Conservation (phyloP, 164 flowering plant species). For the Echeveria elegans region DNA sequence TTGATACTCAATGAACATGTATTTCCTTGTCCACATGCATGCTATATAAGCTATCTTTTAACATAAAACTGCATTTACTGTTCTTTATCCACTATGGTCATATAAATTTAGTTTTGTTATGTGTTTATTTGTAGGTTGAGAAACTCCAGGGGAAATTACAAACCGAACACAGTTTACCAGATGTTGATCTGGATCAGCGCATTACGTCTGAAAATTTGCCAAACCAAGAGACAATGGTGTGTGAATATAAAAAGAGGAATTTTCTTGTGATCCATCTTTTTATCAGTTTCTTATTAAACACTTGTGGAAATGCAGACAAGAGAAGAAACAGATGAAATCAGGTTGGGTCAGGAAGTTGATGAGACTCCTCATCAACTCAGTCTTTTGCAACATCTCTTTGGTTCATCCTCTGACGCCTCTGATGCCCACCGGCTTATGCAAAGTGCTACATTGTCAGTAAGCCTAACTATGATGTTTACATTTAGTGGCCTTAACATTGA, state of each 20-base stretch:
- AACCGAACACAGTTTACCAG: slow-evolving; percentile 40
- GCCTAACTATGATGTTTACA: slow-evolving; percentile 10
- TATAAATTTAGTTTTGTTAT: not conserved
- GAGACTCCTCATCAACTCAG: slow-evolving; percentile 92
- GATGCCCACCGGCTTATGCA: slow-evolving; percentile 54
- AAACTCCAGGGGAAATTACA: slow-evolving; percentile 45
- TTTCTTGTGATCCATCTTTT: not conserved
- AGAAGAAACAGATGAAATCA: slow-evolving; percentile 95
- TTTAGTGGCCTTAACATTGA: too few relatives aligned
- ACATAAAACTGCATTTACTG: not conserved
- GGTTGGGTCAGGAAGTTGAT: slow-evolving; percentile 91
- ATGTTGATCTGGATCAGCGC: too few relatives aligned
- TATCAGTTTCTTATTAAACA: not conserved
- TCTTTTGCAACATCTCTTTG: slow-evolving; percentile 90
- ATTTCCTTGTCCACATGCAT: slow-evolving; percentile 10
- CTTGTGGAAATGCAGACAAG: slow-evolving; percentile 53
- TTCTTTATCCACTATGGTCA: too few relatives aligned
- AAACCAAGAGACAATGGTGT: too few relatives aligned
- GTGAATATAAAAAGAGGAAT: slow-evolving; percentile 1
- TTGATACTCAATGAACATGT: slow-evolving; percentile 99
- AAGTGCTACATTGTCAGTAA: slow-evolving; percentile 66
- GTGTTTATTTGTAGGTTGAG: slow-evolving; percentile 4
- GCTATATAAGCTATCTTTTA: not conserved
- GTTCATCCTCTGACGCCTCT: slow-evolving; percentile 61
- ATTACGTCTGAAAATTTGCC: too few relatives aligned